Conservation (phyloP, 257 asterid species). For the Nicotiana undulata region DNA sequence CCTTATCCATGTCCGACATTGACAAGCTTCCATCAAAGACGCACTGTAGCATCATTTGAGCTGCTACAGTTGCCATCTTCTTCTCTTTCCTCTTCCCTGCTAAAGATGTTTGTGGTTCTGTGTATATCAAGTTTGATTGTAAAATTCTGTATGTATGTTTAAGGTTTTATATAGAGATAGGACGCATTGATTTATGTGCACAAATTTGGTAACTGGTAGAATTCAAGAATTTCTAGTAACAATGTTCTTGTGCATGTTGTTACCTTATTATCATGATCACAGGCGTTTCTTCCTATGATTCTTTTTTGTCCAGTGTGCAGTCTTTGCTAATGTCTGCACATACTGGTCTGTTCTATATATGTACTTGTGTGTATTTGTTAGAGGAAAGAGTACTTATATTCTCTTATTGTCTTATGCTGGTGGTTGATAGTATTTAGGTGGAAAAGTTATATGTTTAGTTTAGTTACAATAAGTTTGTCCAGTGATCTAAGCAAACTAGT, state of each 20-base stretch:
- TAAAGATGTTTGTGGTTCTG: no score
- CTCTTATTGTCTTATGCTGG: neutral
- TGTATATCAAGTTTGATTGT: neutral
- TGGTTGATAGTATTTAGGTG: neutral
- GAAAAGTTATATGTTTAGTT: neutral
- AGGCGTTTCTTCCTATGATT: neutral
- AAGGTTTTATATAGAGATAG: constrained; percentile 19
- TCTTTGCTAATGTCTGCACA: neutral
- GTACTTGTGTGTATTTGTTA: neutral
- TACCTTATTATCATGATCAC: neutral
- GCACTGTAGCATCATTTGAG: neutral
- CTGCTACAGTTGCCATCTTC: constrained; percentile 12
- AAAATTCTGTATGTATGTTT: neutral
- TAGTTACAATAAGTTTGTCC: no score
- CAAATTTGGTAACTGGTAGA: neutral
- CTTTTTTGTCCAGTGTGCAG: neutral
- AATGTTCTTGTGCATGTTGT: neutral
- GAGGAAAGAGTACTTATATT: no score
- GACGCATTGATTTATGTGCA: neutral
- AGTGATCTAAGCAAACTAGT: no score
- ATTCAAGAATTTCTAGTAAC: neutral
- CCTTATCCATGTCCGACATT: neutral
- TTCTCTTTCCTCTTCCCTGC: neutral
- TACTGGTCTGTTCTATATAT: neutral
- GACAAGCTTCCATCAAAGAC: constrained; percentile 20